Evolutionary conservation across 257 asterid genomes (phyloP).

Genomic region (Perilla frutescens): DNA sequence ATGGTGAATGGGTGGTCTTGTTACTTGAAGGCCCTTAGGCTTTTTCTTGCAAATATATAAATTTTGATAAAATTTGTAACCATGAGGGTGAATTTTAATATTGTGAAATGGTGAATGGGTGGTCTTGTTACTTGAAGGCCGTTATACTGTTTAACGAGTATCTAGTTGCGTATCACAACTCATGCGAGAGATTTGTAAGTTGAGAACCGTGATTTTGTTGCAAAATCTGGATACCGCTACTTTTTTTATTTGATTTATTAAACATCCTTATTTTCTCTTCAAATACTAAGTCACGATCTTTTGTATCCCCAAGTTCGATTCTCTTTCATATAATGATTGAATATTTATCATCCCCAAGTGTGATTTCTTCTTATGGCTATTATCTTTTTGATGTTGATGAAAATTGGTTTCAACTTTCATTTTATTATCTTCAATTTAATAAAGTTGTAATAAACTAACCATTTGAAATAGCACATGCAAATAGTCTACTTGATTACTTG

Average conservation of each 20-base stretch:
- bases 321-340: background rate
- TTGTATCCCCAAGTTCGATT: background rate
- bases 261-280: no score
- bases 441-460: background rate
- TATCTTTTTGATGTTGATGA: background rate
- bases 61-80: no score
- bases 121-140: no score
- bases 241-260: no score
- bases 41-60: background rate
- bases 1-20: conserved; percentile 1
- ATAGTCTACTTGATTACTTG: conserved; percentile 4
- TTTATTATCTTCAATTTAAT: conserved; percentile 10
- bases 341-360: background rate
- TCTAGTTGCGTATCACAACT: no score
- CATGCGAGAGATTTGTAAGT: no score
- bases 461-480: conserved; percentile 15
- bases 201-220: no score
- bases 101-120: no score
- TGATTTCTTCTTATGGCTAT: conserved; percentile 7
- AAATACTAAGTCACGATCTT: no score
- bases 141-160: no score
- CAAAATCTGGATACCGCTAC: no score
- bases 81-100: no score
- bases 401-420: conserved; percentile 13
- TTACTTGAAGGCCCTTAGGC: background rate